Evolutionary conservation across 1,284 basidiomycete genomes (phyloP).

Genomic region (Melanopsichium pennsylvanicum): DNA sequence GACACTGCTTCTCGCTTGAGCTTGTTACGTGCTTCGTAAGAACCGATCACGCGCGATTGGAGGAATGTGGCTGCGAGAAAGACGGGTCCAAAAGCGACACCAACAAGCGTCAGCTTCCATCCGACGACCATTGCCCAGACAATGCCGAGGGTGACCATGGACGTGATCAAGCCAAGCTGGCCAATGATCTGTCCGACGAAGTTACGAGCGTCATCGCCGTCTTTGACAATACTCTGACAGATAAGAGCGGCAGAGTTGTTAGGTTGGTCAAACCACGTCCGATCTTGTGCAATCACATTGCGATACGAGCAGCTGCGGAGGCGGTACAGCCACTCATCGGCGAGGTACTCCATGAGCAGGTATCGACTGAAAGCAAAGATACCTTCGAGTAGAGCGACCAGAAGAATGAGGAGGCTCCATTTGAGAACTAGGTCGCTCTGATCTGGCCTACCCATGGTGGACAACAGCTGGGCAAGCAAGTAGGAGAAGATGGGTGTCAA

Average conservation of each 20-base stretch:
- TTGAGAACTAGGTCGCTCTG: constrained; percentile 67
- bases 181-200: constrained; percentile 79
- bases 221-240: constrained; percentile 85
- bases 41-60: constrained; percentile 76
- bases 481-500: constrained; percentile 91
- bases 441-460: constrained; percentile 72
- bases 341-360: constrained; percentile 71
- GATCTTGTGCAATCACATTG: constrained; percentile 81
- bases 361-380: constrained; percentile 75
- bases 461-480: constrained; percentile 82
- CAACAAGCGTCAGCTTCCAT: constrained; percentile 93
- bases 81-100: constrained; percentile 83
- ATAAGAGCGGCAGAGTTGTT: constrained; percentile 73
- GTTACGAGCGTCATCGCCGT: constrained; percentile 85
- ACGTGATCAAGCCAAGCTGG: constrained; percentile 74
- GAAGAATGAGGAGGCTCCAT: constrained; percentile 69
- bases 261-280: constrained; percentile 83
- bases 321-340: constrained; percentile 78
- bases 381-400: constrained; percentile 79
- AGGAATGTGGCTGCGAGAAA: constrained; percentile 78
- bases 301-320: constrained; percentile 74
- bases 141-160: constrained; percentile 84
- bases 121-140: constrained; percentile 86
- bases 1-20: constrained; percentile 82
- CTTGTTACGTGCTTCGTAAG: constrained; percentile 83